phyloP scores from a whole-genome alignment of 139 green algal species.

The Volvox reticuliferus region DNA sequence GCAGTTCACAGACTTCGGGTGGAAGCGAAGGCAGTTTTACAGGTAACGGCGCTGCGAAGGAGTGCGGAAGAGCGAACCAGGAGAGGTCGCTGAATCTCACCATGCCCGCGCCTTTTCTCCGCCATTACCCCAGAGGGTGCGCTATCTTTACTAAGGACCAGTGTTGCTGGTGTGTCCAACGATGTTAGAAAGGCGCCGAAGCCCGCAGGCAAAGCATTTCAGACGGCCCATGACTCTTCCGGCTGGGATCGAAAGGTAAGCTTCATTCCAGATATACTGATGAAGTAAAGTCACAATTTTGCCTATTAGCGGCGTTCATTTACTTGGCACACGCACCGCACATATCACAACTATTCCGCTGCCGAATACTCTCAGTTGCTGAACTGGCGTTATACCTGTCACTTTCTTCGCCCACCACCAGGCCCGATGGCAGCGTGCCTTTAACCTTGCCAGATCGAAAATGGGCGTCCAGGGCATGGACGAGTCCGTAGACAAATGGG shows the following conservation, averaged over 20 bases:
- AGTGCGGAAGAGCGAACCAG: not conserved
- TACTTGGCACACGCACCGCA: too few species aligned
- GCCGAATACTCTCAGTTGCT: not conserved
- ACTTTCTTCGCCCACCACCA: not conserved
- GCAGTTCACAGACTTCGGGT: not conserved
- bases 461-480: slow-evolving; percentile 33
- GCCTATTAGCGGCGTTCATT: too few species aligned
- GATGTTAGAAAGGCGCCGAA: not conserved
- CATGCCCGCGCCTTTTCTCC: not conserved
- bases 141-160: not conserved
- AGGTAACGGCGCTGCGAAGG: slow-evolving; percentile 13
- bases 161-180: not conserved
- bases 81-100: not conserved
- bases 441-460: not conserved
- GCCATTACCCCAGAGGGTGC: not conserved
- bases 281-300: too few species aligned
- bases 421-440: slow-evolving; percentile 39
- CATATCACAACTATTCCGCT: too few species aligned
- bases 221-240: not conserved
- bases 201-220: slow-evolving; percentile 16
- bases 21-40: slow-evolving; percentile 15
- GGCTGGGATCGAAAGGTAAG: slow-evolving; percentile 41
- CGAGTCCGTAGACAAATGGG: slow-evolving; percentile 11
- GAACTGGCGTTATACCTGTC: not conserved
- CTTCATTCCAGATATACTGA: too few species aligned